phyloP scores from a whole-genome alignment of 495 filamentous ascomycete species.

The Neurospora africana region DNA sequence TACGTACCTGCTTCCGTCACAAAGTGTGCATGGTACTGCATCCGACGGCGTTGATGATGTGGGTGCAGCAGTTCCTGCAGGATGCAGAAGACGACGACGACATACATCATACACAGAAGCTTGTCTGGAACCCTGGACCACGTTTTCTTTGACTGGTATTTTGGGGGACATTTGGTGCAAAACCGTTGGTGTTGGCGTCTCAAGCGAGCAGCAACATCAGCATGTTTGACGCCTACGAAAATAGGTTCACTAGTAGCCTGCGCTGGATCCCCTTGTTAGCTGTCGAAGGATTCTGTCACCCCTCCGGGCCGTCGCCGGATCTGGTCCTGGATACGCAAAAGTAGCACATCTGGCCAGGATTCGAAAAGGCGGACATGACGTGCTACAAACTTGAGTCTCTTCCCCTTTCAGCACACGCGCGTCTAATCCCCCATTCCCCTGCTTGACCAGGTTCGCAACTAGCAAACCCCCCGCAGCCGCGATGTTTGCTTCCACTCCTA shows the following conservation, averaged over 20 bases:
- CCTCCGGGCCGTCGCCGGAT: not conserved
- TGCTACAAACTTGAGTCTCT: not conserved
- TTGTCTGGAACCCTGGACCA: not conserved
- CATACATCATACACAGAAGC: not conserved
- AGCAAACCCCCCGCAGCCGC: not conserved
- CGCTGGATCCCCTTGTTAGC: not conserved
- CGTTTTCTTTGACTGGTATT: not conserved
- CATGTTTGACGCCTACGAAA: not conserved
- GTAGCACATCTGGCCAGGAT: not conserved
- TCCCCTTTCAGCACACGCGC: not conserved
- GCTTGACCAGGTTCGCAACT: not conserved
- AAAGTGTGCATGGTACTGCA: not conserved
- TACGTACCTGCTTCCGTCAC: not conserved
- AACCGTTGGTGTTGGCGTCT: not conserved
- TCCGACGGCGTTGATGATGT: not conserved
- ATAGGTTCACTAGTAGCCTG: not conserved
- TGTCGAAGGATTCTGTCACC: not conserved
- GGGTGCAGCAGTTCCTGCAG: not conserved
- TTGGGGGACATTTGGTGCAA: not conserved
- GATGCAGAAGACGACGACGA: not conserved
- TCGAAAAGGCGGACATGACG: not conserved
- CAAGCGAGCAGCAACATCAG: not conserved
- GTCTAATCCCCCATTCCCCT: not conserved
- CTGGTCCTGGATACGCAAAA: not conserved
- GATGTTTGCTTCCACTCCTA: not conserved